Evolutionary conservation across 495 filamentous ascomycete species (phyloP).

Genomic region (Evernia prunastri): DNA sequence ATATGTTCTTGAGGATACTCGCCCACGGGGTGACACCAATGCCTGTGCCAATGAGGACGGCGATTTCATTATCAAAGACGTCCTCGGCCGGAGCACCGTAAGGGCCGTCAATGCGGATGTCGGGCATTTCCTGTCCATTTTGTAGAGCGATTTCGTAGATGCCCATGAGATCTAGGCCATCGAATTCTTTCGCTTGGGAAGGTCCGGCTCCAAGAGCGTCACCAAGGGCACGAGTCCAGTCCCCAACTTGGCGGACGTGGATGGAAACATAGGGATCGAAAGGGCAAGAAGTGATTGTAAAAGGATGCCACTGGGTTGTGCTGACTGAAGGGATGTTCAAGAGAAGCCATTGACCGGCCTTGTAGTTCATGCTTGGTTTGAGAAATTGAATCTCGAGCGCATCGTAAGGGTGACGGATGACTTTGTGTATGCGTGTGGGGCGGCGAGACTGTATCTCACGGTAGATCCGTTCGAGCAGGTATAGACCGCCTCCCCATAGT

Average conservation of each 20-base stretch:
- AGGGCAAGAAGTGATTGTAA: constrained; percentile 98
- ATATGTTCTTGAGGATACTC: constrained; percentile 96
- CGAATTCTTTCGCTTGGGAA: constrained; percentile 76
- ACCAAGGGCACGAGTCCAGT: constrained; percentile 84
- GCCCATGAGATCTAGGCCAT: constrained; percentile 84
- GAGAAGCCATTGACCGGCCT: constrained; percentile 96
- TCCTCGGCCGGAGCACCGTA: constrained; percentile 96
- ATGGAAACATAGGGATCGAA: constrained; percentile 90
- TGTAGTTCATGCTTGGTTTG: constrained; percentile 96
- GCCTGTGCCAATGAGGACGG: constrained; percentile 91
- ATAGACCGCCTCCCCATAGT: constrained; percentile 75
- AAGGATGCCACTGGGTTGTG: constrained; percentile 92
- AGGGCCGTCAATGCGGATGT: constrained; percentile 84
- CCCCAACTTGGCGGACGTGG: constrained; percentile 92
- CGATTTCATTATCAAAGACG: constrained; percentile 97
- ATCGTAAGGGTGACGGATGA: constrained; percentile 95
- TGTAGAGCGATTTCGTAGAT: constrained; percentile 98
- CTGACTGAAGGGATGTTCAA: constrained; percentile 87
- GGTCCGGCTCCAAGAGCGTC: constrained; percentile 88
- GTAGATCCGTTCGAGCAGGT: constrained; percentile 83
- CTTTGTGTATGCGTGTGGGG: constrained; percentile 82
- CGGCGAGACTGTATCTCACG: constrained; percentile 79
- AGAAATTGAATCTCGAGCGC: constrained; percentile 95
- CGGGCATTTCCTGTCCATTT: constrained; percentile 86
- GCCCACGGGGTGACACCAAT: constrained; percentile 99